Evolutionary conservation across 2,329 filamentous ascomycete genomes (phyloP).

Genomic region (Xylaria sp.): DNA sequence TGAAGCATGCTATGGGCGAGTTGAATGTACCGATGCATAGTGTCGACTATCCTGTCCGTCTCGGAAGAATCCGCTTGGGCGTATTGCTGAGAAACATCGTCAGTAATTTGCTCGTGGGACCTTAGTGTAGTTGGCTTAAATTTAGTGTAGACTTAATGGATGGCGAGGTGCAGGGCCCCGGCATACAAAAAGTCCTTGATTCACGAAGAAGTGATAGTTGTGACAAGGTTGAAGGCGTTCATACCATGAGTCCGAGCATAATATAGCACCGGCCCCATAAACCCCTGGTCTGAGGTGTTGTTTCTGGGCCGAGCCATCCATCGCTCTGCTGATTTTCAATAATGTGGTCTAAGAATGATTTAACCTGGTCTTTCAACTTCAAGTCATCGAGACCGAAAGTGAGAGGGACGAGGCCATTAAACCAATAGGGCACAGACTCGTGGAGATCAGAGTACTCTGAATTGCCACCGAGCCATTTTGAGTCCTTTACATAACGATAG

Average conservation of each 20-base stretch:
- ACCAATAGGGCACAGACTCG: conserved; percentile 63
- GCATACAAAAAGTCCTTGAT: too few relatives aligned
- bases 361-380: conserved; percentile 56
- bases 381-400: conserved; percentile 56
- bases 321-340: conserved; percentile 56
- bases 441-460: conserved; percentile 58
- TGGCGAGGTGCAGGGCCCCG: too few relatives aligned
- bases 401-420: conserved; percentile 62
- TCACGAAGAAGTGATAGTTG: neutral
- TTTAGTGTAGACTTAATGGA: neutral
- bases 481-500: conserved; percentile 58
- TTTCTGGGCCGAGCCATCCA: conserved; percentile 64
- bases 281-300: conserved; percentile 47
- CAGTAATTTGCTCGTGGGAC: neutral
- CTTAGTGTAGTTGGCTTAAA: neutral
- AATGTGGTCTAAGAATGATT: conserved; percentile 51
- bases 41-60: conserved; percentile 50
- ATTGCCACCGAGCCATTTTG: conserved; percentile 56
- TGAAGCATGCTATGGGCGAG: conserved; percentile 61
- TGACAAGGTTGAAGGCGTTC: neutral
- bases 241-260: conserved; percentile 53
- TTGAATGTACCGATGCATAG: conserved; percentile 55
- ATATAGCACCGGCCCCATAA: conserved; percentile 60
- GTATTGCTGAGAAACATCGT: conserved; percentile 45
- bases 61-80: conserved; percentile 54